phyloP scores from a whole-genome alignment of 1,284 basidiomycete species.

The Rhodotorula sp. region DNA sequence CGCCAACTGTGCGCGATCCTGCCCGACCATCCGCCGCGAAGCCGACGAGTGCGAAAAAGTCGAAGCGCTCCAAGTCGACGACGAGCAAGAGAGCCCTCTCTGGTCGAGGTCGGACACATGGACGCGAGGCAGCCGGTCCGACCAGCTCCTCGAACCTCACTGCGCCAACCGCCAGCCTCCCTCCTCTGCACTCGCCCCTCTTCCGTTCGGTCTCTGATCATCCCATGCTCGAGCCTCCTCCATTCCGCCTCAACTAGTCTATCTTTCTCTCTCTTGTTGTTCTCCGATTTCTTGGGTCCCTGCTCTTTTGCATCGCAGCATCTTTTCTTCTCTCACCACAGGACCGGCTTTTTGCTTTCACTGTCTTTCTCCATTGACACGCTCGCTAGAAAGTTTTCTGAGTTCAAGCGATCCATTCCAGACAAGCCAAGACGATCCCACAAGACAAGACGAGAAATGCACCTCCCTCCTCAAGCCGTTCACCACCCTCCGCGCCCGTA shows the following conservation, averaged over 20 bases:
- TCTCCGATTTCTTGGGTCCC: no score
- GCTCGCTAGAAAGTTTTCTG: no score
- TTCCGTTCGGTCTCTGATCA: conserved; percentile 4
- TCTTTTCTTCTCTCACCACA: no score
- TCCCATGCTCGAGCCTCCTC: background rate
- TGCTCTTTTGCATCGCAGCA: background rate
- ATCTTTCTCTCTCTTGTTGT: background rate
- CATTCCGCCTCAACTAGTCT: conserved; percentile 5
- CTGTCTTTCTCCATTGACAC: no score
- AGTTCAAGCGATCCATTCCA: no score
- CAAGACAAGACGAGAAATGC: no score
- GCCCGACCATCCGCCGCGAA: background rate
- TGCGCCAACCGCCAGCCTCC: conserved; percentile 15
- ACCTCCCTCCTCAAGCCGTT: background rate
- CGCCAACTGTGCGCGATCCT: conserved; percentile 9
- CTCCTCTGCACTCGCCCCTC: conserved; percentile 22
- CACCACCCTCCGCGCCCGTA: background rate
- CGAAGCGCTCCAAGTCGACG: conserved; percentile 11
- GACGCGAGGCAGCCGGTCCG: background rate
- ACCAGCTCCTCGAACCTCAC: background rate
- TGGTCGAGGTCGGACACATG: no score
- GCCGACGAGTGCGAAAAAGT: background rate
- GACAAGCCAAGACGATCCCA: no score
- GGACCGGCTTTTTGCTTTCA: no score
- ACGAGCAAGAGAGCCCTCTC: background rate